Percentiles rank a stretch among this genome's conserved stretches.
phyloP scores from a whole-genome alignment of 345 rosid genomes.

The Eucalyptus paniculata region DNA sequence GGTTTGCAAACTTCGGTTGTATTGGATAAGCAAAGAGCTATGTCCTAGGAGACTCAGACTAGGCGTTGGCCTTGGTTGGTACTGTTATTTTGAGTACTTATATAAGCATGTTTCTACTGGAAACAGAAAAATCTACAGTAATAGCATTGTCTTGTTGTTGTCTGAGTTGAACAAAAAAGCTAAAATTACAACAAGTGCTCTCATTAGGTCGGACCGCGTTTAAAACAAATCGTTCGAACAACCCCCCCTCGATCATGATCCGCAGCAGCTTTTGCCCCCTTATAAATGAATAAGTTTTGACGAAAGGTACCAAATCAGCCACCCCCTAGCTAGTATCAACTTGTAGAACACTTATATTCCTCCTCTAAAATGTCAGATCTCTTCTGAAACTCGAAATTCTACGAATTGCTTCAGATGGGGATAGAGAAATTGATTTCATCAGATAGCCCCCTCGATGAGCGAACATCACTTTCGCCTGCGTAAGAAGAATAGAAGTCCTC shows the following conservation, averaged over 20 bases:
- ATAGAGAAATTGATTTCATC: slow-evolving; percentile 9
- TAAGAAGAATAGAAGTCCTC: slow-evolving; percentile 47
- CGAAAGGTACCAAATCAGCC: not conserved
- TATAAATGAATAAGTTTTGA: not conserved
- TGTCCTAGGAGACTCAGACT: not conserved
- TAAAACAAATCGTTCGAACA: not conserved
- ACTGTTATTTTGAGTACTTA: not conserved
- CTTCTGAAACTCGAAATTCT: not conserved
- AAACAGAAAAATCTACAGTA: not conserved
- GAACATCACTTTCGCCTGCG: slow-evolving; percentile 35
- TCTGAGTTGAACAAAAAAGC: not conserved
- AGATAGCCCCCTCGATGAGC: slow-evolving; percentile 14
- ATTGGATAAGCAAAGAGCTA: not conserved
- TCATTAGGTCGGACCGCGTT: not conserved
- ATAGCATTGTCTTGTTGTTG: not conserved
- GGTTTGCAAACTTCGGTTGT: not conserved
- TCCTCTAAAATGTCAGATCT: not conserved
- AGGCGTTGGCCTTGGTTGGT: not conserved
- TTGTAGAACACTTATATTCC: not conserved
- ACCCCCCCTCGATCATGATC: not conserved
- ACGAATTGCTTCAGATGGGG: not conserved
- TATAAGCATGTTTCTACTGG: not conserved
- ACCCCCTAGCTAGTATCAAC: not conserved
- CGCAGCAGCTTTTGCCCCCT: not conserved
- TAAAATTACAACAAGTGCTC: not conserved